Conservation (phyloP, 495 filamentous ascomycete species). For the Penicillium maclennaniae region DNA sequence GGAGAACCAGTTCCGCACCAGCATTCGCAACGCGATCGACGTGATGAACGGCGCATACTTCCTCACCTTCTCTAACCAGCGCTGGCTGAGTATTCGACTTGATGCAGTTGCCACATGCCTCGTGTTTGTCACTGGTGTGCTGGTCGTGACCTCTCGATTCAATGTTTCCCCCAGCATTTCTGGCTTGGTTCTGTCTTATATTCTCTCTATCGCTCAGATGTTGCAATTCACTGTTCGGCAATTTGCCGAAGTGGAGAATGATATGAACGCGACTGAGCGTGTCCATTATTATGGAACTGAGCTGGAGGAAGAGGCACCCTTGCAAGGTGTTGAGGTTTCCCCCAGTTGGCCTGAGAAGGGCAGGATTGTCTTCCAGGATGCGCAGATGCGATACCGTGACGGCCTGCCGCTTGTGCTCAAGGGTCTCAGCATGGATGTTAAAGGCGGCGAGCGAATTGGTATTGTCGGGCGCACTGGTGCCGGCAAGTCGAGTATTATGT, state of each 20-base stretch:
- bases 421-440: constrained; percentile 70
- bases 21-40: constrained; percentile 69
- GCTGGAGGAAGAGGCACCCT: constrained; percentile 83
- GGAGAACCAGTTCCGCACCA: constrained; percentile 63
- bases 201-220: constrained; percentile 92
- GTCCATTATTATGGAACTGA: constrained; percentile 86
- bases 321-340: constrained; percentile 63
- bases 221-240: constrained; percentile 93
- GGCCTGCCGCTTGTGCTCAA: constrained; percentile 81
- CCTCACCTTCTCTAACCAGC: constrained; percentile 88
- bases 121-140: constrained; percentile 81
- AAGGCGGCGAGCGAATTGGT: constrained; percentile 84
- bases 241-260: constrained; percentile 93
- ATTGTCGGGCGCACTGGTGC: constrained; percentile 93
- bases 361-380: constrained; percentile 77
- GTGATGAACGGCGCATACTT: constrained; percentile 93
- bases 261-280: constrained; percentile 94
- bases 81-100: constrained; percentile 82
- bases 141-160: constrained; percentile 94
- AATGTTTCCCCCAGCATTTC: constrained; percentile 76
- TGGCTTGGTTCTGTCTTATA: constrained; percentile 87
- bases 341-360: constrained; percentile 78
- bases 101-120: constrained; percentile 77
- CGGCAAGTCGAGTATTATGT: constrained; percentile 94
- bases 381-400: constrained; percentile 85